Evolutionary conservation across 2,329 filamentous ascomycete species (phyloP).

Genomic region (Periconia sp.): DNA sequence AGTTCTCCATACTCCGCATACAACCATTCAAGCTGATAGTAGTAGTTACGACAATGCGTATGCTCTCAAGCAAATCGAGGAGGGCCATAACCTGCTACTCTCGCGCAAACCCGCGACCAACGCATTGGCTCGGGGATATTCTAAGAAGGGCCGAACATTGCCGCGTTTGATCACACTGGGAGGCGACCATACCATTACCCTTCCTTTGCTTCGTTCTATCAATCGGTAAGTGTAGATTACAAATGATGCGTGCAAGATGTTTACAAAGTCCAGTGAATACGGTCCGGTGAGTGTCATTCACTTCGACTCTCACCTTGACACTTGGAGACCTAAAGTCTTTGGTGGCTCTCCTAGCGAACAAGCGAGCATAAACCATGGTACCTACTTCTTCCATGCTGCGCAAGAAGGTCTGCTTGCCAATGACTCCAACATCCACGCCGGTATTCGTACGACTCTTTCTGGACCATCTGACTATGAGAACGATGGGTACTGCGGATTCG

Average conservation of each 20-base stretch:
- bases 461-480: conserved; percentile 82
- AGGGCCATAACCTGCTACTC: conserved; percentile 77
- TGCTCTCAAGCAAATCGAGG: conserved; percentile 81
- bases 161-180: conserved; percentile 78
- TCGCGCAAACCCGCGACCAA: conserved; percentile 71
- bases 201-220: conserved; percentile 58
- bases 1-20: conserved; percentile 30
- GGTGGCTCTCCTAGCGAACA: conserved; percentile 76
- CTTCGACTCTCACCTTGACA: conserved; percentile 64
- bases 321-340: conserved; percentile 75
- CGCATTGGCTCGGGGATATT: conserved; percentile 66
- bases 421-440: conserved; percentile 84
- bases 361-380: conserved; percentile 82
- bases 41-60: conserved; percentile 77
- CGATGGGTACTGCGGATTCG: conserved; percentile 81
- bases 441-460: conserved; percentile 79
- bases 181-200: conserved; percentile 63
- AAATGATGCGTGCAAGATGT: not conserved
- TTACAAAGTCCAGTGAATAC: conserved; percentile 55
- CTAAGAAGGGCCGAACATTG: conserved; percentile 72
- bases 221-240: conserved; percentile 45
- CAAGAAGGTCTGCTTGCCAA: conserved; percentile 78
- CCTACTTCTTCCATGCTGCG: conserved; percentile 83
- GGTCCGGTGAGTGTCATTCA: conserved; percentile 67
- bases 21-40: not conserved